These are phyloP conservation scores for Straminergon stramineum DNA, from an alignment of 225 moss, liverwort and hornwort genomes.

Conservation along the genomic window DNA sequence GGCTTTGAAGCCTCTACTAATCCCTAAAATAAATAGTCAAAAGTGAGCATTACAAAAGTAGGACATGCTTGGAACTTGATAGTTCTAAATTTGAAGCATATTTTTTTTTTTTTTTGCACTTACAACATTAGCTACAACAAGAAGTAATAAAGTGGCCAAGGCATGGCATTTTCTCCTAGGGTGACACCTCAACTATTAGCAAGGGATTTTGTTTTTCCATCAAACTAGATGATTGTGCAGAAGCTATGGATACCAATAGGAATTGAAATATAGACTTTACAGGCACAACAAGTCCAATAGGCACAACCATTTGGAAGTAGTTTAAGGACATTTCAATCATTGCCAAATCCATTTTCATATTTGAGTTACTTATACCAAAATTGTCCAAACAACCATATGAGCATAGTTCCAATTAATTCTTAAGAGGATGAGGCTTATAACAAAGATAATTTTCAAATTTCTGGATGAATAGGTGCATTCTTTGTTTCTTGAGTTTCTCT, in stretches of 20 bases:
- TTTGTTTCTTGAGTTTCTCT: not conserved
- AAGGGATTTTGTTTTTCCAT: not conserved
- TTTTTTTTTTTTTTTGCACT: not conserved
- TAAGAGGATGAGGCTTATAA: fast-evolving
- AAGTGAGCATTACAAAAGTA: not conserved
- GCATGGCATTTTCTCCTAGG: fast-evolving
- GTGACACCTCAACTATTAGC: fast-evolving
- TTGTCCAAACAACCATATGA: not conserved
- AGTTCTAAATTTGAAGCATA: fast-evolving
- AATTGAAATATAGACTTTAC: not conserved
- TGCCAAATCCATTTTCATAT: not conserved
- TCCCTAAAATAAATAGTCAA: fast-evolving
- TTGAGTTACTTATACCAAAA: not conserved
- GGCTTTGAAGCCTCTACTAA: not conserved
- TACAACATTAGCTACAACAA: fast-evolving
- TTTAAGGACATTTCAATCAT: not conserved
- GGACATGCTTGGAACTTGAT: fast-evolving
- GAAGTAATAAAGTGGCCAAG: fast-evolving
- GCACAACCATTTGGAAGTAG: fast-evolving
- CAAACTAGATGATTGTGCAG: not conserved
- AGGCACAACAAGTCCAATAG: not conserved
- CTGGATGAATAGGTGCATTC: not conserved
- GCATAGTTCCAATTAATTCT: not conserved
- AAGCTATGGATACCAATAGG: fast-evolving
- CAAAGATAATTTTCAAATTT: not conserved